Evolutionary conservation across 2,329 filamentous ascomycete genomes (phyloP).

Genomic region (Cladophialophora psammophila): DNA sequence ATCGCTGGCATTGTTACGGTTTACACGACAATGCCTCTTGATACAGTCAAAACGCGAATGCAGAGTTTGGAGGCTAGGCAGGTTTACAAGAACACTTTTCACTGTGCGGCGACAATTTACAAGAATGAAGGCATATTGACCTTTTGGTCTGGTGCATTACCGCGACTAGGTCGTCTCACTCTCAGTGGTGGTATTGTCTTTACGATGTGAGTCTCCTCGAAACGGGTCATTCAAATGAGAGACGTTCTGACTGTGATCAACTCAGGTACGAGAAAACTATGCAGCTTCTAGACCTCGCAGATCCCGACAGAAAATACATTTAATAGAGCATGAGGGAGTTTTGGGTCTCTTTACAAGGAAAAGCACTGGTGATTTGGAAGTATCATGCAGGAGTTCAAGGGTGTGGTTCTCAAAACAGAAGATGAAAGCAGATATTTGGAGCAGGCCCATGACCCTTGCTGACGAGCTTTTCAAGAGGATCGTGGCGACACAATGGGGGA

Average conservation of each 20-base stretch:
- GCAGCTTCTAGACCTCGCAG: constrained; percentile 78
- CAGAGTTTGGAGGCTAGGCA: constrained; percentile 87
- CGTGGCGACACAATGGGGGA: neutral
- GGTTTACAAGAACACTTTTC: constrained; percentile 85
- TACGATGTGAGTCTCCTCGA: constrained; percentile 70
- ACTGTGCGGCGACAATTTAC: constrained; percentile 82
- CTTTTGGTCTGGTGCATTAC: constrained; percentile 92
- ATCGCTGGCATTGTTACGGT: constrained; percentile 91
- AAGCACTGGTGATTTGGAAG: neutral
- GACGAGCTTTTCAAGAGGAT: neutral
- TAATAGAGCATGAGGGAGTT: neutral
- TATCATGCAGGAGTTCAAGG: neutral
- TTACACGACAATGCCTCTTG: constrained; percentile 71
- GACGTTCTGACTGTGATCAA: constrained; percentile 11
- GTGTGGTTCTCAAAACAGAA: neutral
- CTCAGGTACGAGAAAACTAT: constrained; percentile 89
- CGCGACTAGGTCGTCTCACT: constrained; percentile 81
- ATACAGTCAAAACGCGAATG: constrained; percentile 98
- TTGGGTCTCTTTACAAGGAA: neutral
- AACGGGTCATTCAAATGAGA: neutral
- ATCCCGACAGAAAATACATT: constrained; percentile 85
- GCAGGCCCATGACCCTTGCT: neutral
- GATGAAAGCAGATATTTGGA: neutral
- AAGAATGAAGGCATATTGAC: constrained; percentile 87
- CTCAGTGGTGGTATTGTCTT: constrained; percentile 97